Base-by-base conservation (phyloP, 306 rosid species). In the Dicorynia guianensis region DNA sequence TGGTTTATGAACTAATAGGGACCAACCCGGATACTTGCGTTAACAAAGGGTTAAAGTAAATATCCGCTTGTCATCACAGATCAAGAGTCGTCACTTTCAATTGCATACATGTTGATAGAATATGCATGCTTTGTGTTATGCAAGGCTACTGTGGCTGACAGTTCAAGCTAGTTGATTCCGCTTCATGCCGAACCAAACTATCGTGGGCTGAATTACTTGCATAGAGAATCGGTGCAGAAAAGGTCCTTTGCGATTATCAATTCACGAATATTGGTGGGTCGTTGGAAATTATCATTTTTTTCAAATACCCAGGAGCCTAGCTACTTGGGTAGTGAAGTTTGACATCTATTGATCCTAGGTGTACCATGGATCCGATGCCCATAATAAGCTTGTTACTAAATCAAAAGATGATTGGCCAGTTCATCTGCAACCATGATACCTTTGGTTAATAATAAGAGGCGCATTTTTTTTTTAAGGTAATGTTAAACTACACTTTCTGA, bases 311-410 rank as follows among this genome's bases (percentile, higher is more conserved):
- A 74, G 43, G 68, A 64, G 55, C 67, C 59, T 69, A 49, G 69
- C 47, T 71, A 79, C 77, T 78, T 18, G 88, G 77, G 54, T 74
- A 73, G 47, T 72, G 76, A 83, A 76, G 68, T 71, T 65, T 20
- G 79, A 72, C 62, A 59, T 34, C 66, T 69, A 65, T 79, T 63
- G 76, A 84, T 84, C 86, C 89, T 63, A 76, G 79, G 83, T 20
- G 55, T 52, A 47, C 52, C 78, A 60, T 70, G 50, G 69, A 77
- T 63, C 80, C 63, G 42, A 70, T 48, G 40, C 62, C 77, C 67
- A 76, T 63, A 40, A 71, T 71, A 60, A 69, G 53, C 39, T 33
- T 46, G 53, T 39, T 74, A 73, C 6, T 54, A 14, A 83, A 55
- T 55, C 76, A 72, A 15, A 53, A 53, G 58, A 18, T 18, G 48